These are phyloP conservation scores for Talaromyces sp. DNA, from an alignment of 2,329 filamentous ascomycete genomes.

Conservation along the genomic window DNA sequence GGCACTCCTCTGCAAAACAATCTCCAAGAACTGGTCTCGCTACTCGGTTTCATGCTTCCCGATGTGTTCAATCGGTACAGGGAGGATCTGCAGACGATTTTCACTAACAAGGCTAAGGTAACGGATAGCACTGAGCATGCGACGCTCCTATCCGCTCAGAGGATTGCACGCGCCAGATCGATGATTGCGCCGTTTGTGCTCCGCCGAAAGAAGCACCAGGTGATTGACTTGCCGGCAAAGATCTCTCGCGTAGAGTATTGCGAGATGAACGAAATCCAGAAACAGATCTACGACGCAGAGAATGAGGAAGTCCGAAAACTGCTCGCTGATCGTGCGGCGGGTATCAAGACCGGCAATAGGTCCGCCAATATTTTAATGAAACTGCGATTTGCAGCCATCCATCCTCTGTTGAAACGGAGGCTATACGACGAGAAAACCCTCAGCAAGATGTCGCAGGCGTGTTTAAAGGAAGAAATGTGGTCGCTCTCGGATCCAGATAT, in stretches of 20 bases:
- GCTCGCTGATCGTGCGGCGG: slow-evolving; percentile 54
- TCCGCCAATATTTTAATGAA: slow-evolving; percentile 76
- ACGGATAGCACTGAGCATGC: slow-evolving; percentile 64
- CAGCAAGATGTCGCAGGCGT: slow-evolving; percentile 69
- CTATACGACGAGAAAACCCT: slow-evolving; percentile 73
- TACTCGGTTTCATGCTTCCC: slow-evolving; percentile 93
- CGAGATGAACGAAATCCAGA: slow-evolving; percentile 69
- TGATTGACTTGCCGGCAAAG: slow-evolving; percentile 81
- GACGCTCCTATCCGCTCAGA: slow-evolving; percentile 78
- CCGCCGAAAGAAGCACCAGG: slow-evolving; percentile 87
- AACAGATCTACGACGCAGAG: slow-evolving; percentile 66
- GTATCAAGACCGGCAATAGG: slow-evolving; percentile 51
- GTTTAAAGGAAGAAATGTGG: slow-evolving; percentile 65
- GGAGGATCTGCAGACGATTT: slow-evolving; percentile 78
- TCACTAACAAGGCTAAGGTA: slow-evolving; percentile 83
- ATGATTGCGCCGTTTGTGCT: slow-evolving; percentile 96
- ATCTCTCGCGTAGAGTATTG: slow-evolving; percentile 74
- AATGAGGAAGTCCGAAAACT: slow-evolving; percentile 60
- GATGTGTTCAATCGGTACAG: slow-evolving; percentile 71
- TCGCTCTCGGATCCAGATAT: slow-evolving; percentile 45
- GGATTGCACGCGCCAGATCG: slow-evolving; percentile 78
- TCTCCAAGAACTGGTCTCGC: slow-evolving; percentile 80
- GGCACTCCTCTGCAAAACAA: slow-evolving; percentile 97
- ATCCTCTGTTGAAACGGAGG: slow-evolving; percentile 80
- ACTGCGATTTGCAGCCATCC: slow-evolving; percentile 85